A percentile compares a stretch with the other conserved stretches of the same genome.
Conservation (phyloP, 371 early-diverging fungal genomes). For the Conidiobolus incongruus region DNA sequence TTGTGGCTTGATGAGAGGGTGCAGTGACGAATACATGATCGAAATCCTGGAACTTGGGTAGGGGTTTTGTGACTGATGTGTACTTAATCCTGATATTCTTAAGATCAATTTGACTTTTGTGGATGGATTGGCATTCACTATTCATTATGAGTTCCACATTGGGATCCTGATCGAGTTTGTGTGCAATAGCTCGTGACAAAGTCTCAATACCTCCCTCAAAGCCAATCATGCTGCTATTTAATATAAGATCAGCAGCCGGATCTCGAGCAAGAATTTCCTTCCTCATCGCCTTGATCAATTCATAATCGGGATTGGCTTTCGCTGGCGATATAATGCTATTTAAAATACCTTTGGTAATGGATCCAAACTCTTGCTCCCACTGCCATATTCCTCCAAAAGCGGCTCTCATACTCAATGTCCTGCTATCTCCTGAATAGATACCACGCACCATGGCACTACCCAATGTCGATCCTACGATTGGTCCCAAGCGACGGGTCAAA, state of each 20-base stretch:
- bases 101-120: not conserved
- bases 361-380: conserved; percentile 37
- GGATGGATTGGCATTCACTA: not conserved
- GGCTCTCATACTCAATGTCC: conserved; percentile 44
- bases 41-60: not conserved
- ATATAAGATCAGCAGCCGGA: conserved; percentile 28
- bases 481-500: conserved; percentile 52
- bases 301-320: conserved; percentile 5
- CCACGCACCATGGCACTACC: conserved; percentile 79
- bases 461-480: conserved; percentile 32
- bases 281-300: conserved; percentile 1
- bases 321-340: conserved; percentile 11
- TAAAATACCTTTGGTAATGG: conserved; percentile 14
- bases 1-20: not conserved
- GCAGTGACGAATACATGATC: not conserved
- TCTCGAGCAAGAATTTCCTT: conserved; percentile 15
- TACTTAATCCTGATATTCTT: not conserved
- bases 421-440: conserved; percentile 76
- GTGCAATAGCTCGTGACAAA: conserved; percentile 26
- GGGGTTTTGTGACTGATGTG: not conserved
- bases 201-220: conserved; percentile 60
- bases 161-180: conserved; percentile 12
- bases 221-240: conserved; percentile 47
- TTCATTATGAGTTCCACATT: not conserved
- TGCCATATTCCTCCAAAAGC: conserved; percentile 40